Conservation (phyloP, 2,329 filamentous ascomycete genomes). For the Colletotrichum camelliae region DNA sequence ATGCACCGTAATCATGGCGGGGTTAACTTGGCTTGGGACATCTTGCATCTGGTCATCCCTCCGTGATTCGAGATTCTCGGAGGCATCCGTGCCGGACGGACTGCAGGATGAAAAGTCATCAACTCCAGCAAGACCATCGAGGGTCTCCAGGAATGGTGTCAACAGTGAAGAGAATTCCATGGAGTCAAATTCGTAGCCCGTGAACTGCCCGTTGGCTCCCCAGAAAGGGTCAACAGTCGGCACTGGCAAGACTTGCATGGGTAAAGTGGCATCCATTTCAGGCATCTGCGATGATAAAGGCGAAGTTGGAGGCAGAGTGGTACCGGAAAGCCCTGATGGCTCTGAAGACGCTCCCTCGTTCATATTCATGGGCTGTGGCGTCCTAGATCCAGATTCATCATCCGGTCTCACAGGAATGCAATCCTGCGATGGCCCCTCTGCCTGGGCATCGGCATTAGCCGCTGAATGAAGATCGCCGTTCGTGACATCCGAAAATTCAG, state of each 20-base stretch:
- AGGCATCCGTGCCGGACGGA: conserved; percentile 6
- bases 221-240: not conserved
- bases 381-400: not conserved
- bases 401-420: not conserved
- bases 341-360: not conserved
- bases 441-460: not conserved
- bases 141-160: not conserved
- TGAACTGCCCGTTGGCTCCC: not conserved
- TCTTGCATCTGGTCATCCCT: not conserved
- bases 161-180: not conserved
- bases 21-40: not conserved
- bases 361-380: not conserved
- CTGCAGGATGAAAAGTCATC: not conserved
- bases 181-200: not conserved
- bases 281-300: not conserved
- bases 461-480: not conserved
- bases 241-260: not conserved
- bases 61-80: not conserved
- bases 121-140: not conserved
- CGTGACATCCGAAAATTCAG: not conserved
- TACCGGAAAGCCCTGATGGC: not conserved
- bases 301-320: not conserved
- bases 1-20: not conserved
- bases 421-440: not conserved
- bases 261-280: not conserved